These are phyloP conservation scores for Leccinum insolens DNA, from an alignment of 1,284 basidiomycete genomes.

Conservation along the genomic window DNA sequence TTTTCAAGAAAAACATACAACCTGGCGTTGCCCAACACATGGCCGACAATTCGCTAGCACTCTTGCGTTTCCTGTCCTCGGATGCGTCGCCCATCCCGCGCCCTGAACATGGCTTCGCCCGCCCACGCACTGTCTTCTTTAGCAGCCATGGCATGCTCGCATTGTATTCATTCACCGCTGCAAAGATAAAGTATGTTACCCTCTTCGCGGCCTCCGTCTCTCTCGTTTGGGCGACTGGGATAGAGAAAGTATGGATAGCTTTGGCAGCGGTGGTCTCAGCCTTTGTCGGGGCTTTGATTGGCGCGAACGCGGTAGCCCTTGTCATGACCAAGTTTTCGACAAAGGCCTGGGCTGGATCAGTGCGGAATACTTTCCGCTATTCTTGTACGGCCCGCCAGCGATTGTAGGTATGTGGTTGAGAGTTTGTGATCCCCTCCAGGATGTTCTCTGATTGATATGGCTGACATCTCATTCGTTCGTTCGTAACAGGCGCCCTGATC, in stretches of 20 bases:
- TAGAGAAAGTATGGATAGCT: conserved; percentile 37
- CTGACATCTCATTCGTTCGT: conserved; percentile 17
- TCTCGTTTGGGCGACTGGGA: conserved; percentile 40
- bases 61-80: conserved; percentile 81
- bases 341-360: conserved; percentile 82
- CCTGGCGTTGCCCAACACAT: conserved; percentile 88
- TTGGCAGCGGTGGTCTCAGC: conserved; percentile 49
- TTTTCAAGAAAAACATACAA: conserved; percentile 69
- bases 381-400: conserved; percentile 60
- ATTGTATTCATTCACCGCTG: conserved; percentile 74
- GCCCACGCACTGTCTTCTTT: conserved; percentile 78
- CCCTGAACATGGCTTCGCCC: conserved; percentile 56
- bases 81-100: conserved; percentile 63
- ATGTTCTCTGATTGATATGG: not conserved
- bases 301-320: conserved; percentile 75
- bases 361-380: conserved; percentile 69
- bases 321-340: conserved; percentile 67
- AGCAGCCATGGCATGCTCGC: conserved; percentile 72
- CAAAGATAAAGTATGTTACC: conserved; percentile 69
- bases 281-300: conserved; percentile 59
- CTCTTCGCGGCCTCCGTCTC: conserved; percentile 51
- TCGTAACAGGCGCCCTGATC: conserved; percentile 50
- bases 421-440: not conserved
- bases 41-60: conserved; percentile 87
- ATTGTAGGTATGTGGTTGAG: conserved; percentile 55